Evolutionary conservation across 208 protist species (phyloP).

Genomic region (Crithidia expoeki): DNA sequence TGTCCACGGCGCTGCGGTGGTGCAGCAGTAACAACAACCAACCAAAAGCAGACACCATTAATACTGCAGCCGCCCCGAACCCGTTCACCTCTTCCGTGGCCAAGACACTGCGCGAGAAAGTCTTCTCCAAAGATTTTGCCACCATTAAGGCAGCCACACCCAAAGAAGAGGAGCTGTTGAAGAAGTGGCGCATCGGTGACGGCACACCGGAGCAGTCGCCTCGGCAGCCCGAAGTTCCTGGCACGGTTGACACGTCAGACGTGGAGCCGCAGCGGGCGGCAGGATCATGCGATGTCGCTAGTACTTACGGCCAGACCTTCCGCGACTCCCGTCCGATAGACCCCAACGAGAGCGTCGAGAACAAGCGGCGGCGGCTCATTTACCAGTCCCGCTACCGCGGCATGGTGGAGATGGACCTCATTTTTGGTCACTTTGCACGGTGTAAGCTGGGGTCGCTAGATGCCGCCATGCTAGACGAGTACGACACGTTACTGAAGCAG

Average conservation of each 20-base stretch:
- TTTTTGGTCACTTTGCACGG: constrained; percentile 82
- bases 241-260: constrained; percentile 27
- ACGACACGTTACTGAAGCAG: constrained; percentile 83
- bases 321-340: constrained; percentile 63
- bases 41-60: not conserved
- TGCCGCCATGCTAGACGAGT: constrained; percentile 67
- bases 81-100: constrained; percentile 32
- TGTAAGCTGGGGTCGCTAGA: constrained; percentile 52
- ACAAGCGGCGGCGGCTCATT: constrained; percentile 74
- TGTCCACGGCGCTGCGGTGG: constrained; percentile 17
- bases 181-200: constrained; percentile 39
- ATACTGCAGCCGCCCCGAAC: not conserved
- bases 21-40: constrained; percentile 10
- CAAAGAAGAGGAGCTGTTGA: constrained; percentile 44
- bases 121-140: constrained; percentile 31
- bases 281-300: constrained; percentile 39
- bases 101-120: constrained; percentile 31
- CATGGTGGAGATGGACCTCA: constrained; percentile 92
- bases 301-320: constrained; percentile 52
- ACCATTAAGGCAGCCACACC: constrained; percentile 25
- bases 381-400: constrained; percentile 88
- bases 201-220: constrained; percentile 24
- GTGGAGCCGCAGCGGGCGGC: constrained; percentile 25
- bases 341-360: constrained; percentile 57
- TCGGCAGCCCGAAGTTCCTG: constrained; percentile 22